Evolutionary conservation across 176 grass and related monocot species (phyloP).

Genomic region (Aegilops speltoides): DNA sequence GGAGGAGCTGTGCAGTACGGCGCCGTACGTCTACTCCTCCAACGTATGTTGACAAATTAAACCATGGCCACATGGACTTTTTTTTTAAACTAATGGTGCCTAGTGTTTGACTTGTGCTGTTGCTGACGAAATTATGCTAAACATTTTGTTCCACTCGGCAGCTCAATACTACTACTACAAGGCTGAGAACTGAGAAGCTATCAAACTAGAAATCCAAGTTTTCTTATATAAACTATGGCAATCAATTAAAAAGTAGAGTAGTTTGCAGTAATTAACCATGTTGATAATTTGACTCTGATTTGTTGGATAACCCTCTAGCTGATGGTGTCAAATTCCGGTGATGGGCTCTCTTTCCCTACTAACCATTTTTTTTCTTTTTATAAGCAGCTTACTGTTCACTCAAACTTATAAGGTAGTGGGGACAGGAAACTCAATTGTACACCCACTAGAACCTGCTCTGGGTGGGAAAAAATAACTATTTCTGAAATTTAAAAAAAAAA

Average conservation of each 20-base stretch:
- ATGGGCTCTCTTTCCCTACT: no score
- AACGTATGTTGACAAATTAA: neutral
- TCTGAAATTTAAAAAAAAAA: no score
- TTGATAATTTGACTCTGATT: neutral
- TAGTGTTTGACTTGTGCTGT: neutral
- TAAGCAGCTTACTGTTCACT: neutral
- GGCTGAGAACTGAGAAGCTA: neutral
- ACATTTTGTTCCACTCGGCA: neutral
- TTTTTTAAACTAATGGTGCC: neutral
- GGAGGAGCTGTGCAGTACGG: neutral
- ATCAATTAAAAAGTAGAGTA: no score
- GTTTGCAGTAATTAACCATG: neutral
- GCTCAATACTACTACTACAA: neutral
- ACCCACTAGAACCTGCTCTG: neutral
- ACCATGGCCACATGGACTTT: neutral
- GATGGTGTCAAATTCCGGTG: neutral
- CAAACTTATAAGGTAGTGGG: neutral
- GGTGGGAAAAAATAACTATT: no score
- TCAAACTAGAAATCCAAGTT: neutral
- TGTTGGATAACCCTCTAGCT: neutral
- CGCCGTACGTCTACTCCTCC: neutral
- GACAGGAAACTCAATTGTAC: neutral
- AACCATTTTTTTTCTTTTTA: no score
- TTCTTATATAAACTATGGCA: neutral
- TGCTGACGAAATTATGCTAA: neutral